Conservation (phyloP, 2,329 filamentous ascomycete genomes). For the Alternaria novae-zelandiae region DNA sequence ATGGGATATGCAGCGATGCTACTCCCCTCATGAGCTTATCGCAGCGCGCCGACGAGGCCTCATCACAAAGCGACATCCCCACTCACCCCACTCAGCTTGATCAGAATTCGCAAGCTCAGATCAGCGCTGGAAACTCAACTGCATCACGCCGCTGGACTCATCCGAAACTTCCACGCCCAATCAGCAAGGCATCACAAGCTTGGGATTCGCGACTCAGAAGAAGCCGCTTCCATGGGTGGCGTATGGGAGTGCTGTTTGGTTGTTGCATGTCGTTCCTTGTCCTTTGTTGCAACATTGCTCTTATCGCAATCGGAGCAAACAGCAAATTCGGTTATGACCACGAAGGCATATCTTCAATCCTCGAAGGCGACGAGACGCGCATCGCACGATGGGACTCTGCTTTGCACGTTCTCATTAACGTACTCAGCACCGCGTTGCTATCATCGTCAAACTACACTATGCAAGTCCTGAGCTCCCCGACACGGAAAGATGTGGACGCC, state of each 20-base stretch:
- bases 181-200: not conserved
- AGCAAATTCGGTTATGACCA: not conserved
- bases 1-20: too few species aligned
- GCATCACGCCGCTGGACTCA: too few species aligned
- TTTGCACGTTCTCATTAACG: constrained; percentile 59
- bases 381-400: constrained; percentile 12
- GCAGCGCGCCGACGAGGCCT: too few species aligned
- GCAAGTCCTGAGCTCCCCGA: constrained; percentile 34
- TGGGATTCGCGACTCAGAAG: not conserved
- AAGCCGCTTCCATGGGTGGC: constrained; percentile 27
- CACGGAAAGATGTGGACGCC: constrained; percentile 25
- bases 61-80: too few species aligned
- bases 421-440: constrained; percentile 43
- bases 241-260: constrained; percentile 24
- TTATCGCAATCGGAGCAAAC: constrained; percentile 1
- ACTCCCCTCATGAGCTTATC: too few species aligned
- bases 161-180: not conserved
- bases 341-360: constrained; percentile 2
- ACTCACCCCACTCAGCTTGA: too few species aligned
- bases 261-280: constrained; percentile 20
- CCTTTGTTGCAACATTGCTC: constrained; percentile 18
- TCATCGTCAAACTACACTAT: constrained; percentile 33
- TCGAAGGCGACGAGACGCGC: not conserved
- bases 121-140: too few species aligned
- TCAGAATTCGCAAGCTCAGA: too few species aligned